Conservation (phyloP, 2,329 filamentous ascomycete species). For the Coniochaeta hoffmannii region DNA sequence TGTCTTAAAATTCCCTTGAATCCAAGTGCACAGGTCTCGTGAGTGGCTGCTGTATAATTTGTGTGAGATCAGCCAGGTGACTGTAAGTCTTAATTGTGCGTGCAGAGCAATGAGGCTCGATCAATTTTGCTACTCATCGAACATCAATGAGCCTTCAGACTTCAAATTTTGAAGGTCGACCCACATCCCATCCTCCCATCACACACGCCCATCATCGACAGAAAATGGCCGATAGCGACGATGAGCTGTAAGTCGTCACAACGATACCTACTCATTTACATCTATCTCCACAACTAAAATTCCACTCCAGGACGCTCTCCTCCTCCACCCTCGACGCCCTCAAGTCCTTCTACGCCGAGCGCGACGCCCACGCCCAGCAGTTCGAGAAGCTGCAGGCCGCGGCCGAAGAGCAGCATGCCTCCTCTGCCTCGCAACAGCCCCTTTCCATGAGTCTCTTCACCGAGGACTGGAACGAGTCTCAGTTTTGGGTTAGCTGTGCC, state of each 20-base stretch:
- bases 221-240: conserved; percentile 2
- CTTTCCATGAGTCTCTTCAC: conserved; percentile 62
- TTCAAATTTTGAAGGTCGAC: neutral
- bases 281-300: neutral
- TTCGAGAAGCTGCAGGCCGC: conserved; percentile 61
- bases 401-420: conserved; percentile 43
- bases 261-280: neutral
- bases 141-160: too few species aligned
- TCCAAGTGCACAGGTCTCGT: too few species aligned
- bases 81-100: too few species aligned
- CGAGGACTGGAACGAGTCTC: conserved; percentile 77
- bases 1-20: conserved; percentile 18
- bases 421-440: conserved; percentile 12
- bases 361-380: conserved; percentile 55
- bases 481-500: conserved; percentile 71
- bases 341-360: conserved; percentile 66
- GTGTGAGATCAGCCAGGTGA: too few species aligned
- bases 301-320: conserved; percentile 49
- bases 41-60: too few species aligned
- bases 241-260: neutral
- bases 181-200: neutral
- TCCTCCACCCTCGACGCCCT: conserved; percentile 60
- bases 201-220: neutral
- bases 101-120: too few species aligned
- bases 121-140: too few species aligned